These are phyloP conservation scores for Thinopyrum obtusiflorum DNA, from an alignment of 202 grass and related monocot genomes.

Conservation along the genomic window DNA sequence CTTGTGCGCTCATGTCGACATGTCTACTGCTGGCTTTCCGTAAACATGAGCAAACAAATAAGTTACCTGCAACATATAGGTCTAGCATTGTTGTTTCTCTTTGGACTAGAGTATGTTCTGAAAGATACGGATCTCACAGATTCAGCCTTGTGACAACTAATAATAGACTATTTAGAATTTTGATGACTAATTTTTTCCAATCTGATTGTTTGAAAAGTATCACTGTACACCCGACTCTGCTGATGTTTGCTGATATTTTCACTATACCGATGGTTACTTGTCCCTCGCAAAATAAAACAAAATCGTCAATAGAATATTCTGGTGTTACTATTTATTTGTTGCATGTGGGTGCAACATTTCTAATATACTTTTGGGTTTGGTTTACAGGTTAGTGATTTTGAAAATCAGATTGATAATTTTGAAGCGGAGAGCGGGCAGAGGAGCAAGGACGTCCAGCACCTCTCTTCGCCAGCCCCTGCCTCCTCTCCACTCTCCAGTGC, in stretches of 20 bases:
- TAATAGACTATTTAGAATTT: background rate
- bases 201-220: slow-evolving; percentile 23
- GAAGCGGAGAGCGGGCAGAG: slow-evolving; percentile 39
- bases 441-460: too few species aligned
- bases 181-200: slow-evolving; percentile 3
- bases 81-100: background rate
- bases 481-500: too few species aligned
- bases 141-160: slow-evolving; percentile 19
- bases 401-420: slow-evolving; percentile 89
- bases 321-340: background rate
- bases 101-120: background rate
- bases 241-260: background rate
- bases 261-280: background rate
- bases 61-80: background rate
- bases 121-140: background rate
- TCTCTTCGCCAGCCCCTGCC: too few species aligned
- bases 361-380: slow-evolving; percentile 16
- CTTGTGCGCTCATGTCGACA: background rate
- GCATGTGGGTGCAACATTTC: background rate
- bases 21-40: background rate
- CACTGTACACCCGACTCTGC: background rate
- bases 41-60: background rate
- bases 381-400: slow-evolving; percentile 90
- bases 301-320: background rate
- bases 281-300: background rate